Evolutionary conservation across 2,329 filamentous ascomycete genomes (phyloP), one percentile per base, ranked within the genome.

Genomic region (Phialocephala sp.): DNA sequence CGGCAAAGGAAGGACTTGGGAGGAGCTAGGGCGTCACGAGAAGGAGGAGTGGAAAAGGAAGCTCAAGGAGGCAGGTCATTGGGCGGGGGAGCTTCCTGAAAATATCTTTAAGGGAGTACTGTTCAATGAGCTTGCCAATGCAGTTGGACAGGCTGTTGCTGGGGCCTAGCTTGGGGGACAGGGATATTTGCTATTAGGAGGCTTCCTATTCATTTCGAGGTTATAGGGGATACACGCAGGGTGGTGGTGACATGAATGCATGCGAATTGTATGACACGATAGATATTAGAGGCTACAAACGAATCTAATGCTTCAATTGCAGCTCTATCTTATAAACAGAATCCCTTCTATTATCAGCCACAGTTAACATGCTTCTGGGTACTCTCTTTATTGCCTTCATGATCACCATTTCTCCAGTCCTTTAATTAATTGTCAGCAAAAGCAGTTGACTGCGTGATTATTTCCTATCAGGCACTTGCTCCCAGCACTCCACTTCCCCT

Each of bases 81-180:
- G 75, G 76, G 73, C 69, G 4, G 75, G 75, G 60, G 76, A 68
- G 22, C 66, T 73, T 61, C 71, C 71, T 6, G 73, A 74, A 60
- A 68, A 71, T 15, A 65, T 77, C 20, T 69, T 77, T 11, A 76
- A 76, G 63, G 75, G 75, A 0, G 70, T 77, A 1, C 39, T 77
- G 8, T 77, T 77, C 73, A 72, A 74, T 22, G 74, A 76, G 63
- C 56, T 77, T 50, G 73, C 68, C 9, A 75, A 70, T 2, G 68
- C 69, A 11, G 71, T 77, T 2, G 75, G 73, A 9, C 60, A 66
- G 9, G 72, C 69, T 64, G 73, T 72, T 63, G 67, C 63, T 47
- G 70, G 68, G 8, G 62, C 56, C 50, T 47, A 62, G 55, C 9
- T 50, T 22, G 20, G 2, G 3, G 9, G n/a, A 20, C 6, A n/a